Evolutionary conservation across 768 basidiomycete species (phyloP), one percentile per base, ranked within the genome.

Genomic region (Lactifluus hygrophoroides): DNA sequence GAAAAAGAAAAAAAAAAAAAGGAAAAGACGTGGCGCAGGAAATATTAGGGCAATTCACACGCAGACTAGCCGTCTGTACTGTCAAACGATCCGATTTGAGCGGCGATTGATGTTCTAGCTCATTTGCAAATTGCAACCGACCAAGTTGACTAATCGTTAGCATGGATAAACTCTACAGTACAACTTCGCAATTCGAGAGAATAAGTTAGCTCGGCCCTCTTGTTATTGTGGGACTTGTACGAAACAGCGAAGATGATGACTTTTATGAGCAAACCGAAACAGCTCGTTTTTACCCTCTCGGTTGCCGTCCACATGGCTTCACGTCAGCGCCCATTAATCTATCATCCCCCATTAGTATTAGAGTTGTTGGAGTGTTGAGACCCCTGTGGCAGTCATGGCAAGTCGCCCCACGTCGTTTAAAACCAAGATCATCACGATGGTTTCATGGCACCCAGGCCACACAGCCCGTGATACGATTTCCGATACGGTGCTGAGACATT

Each of bases 291-390:
- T n/a, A 23, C 52, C 21, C 40, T 44, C 51, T 59, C 53, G 58
- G 58, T 49, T 54, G 42, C 58, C 45, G 40, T n/a, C 57, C 45
- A 47, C 45, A 47, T 49, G 42, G 58, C 53, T 42, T 48, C 52
- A 23, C 21, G 32, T 54, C 58, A 59, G 53, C 58, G 58, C 58
- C 25, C 58, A 43, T 34, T 5, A n/a, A n/a, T 19, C 23, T 46
- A 47, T 48, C 34, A 23, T 21, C 57, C 38, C 40, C 52, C 38
- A 32, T 43, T 40, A 28, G 38, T 53, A 38, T 42, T 54, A 46
- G 44, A 19, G 25, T 46, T n/a, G 13, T 27, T 47, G 37, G 46
- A 21, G n/a, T 51, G 37, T 44, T 57, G 34, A 37, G 37, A 37
- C n/a, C 46, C 38, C 17, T 11, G n/a, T n/a, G n/a, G n/a, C n/a